Evolutionary conservation across 1,139 yeast species (phyloP).

Genomic region (Taiozyma onychis): DNA sequence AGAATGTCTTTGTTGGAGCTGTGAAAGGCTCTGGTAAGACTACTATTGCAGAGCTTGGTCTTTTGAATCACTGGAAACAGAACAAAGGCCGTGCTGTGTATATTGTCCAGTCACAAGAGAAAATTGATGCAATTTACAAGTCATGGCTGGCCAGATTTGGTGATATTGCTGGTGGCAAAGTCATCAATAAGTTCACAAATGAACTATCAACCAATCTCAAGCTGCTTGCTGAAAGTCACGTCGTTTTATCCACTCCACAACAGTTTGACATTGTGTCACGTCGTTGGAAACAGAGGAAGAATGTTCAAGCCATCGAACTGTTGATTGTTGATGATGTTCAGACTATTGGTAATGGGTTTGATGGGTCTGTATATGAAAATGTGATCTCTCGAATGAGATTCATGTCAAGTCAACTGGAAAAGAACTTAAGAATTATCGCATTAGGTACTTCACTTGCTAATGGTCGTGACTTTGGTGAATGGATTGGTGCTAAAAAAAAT

Average conservation of each 20-base stretch:
- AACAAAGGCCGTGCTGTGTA: conserved; percentile 63
- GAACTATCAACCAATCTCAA: conserved; percentile 52
- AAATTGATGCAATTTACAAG: conserved; percentile 40
- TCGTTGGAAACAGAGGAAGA: conserved; percentile 76
- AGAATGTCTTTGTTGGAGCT: conserved; percentile 60
- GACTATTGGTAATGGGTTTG: conserved; percentile 47
- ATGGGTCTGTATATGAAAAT: conserved; percentile 64
- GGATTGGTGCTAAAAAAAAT: conserved; percentile 66
- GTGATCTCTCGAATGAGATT: conserved; percentile 66
- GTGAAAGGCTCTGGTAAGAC: conserved; percentile 78
- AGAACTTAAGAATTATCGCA: conserved; percentile 53
- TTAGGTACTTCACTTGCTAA: conserved; percentile 66
- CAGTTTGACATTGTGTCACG: conserved; percentile 71
- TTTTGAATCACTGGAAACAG: conserved; percentile 64
- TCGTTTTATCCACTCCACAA: conserved; percentile 72
- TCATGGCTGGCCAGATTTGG: conserved; percentile 50
- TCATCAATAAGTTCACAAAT: conserved; percentile 55
- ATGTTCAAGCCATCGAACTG: conserved; percentile 61
- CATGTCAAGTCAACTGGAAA: conserved; percentile 57
- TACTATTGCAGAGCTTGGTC: conserved; percentile 64
- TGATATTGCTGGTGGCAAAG: conserved; percentile 41
- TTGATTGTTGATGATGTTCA: conserved; percentile 79
- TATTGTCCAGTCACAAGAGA: conserved; percentile 54
- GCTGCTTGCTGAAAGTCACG: conserved; percentile 50
- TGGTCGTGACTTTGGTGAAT: conserved; percentile 74